Evolutionary conservation across 345 rosid species (phyloP), one percentile per base, ranked within the genome.

Genomic region (Aurinia saxatilis): DNA sequence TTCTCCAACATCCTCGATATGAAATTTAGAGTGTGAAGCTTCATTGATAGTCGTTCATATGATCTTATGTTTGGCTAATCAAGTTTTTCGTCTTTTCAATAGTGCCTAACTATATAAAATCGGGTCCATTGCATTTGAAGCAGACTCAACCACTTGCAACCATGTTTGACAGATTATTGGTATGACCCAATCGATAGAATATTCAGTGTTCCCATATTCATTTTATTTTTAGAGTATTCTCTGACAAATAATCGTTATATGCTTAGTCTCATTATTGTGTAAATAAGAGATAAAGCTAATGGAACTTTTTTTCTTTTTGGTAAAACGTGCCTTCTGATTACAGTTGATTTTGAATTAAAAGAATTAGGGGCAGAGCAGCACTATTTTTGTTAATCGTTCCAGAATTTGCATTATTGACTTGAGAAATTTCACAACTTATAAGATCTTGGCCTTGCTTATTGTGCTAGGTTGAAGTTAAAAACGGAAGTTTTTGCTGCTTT

Each of bases 111-210:
- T 65, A 68, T 53, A 46, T 49, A 21, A 67, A 46, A 65, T 67
- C 84, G 59, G 77, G 75, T 15, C 62, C 75, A 34, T 56, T 76
- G 57, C 78, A 69, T 45, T 67, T 79, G 77, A 77, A 76, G 63
- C 79, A 61, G 73, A 66, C 73, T 66, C 81, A 77, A 67, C 84
- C 86, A 30, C 70, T 77, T 66, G 58, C 67, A 33, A 48, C 80
- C 51, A 78, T 78, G 77, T 82, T 91, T 74, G 78, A 74, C 60
- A 80, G 96, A 78, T 66, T 88, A 74, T 63, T 88, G 95, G 98
- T 91, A 81, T 74, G 93, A 40, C 18, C 64, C 31, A 54, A 19
- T 55, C 53, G 29, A 42, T 31, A 17, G 8, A 34, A 34, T 49
- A 47, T 41, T 36, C 51, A 66, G 13, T 51, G 12, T 65, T 58